A percentile compares a stretch with the other conserved stretches of the same genome.
Conservation (phyloP, 148 eudicot genomes). For the Beta vulgaris region DNA sequence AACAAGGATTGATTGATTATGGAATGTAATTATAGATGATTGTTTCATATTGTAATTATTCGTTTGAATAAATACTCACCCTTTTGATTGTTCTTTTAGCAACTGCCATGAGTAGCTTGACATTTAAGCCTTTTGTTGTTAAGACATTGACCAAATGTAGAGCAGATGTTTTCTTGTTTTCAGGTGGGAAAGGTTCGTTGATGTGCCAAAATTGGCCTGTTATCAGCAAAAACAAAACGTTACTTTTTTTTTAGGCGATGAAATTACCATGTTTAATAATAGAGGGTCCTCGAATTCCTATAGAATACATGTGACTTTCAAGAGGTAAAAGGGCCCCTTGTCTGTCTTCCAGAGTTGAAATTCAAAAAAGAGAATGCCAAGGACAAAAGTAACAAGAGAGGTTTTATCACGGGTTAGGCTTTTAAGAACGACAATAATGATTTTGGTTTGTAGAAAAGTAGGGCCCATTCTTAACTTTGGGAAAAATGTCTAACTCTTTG, state of each 20-base stretch:
- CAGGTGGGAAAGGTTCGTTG: neutral
- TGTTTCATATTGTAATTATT: no score
- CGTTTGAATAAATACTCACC: no score
- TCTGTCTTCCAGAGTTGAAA: constrained; percentile 16
- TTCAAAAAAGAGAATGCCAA: constrained; percentile 10
- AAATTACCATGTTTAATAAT: constrained; percentile 16
- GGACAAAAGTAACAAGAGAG: constrained; percentile 25
- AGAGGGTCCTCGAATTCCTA: constrained; percentile 7
- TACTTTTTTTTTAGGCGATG: no score
- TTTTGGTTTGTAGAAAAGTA: constrained; percentile 14
- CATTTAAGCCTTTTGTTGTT: no score
- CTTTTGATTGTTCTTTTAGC: no score
- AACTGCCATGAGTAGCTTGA: no score
- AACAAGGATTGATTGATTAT: no score
- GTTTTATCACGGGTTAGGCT: constrained; percentile 46
- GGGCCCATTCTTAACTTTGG: neutral
- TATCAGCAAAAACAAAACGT: no score
- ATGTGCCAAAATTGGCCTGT: no score
- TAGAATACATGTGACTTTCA: constrained; percentile 25
- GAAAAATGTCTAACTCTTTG: neutral
- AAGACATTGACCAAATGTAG: no score
- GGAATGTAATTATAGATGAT: no score
- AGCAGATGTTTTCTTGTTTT: neutral
- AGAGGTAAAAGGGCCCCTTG: constrained; percentile 24
- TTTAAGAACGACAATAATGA: constrained; percentile 37